A percentile compares a stretch with the other conserved stretches of the same genome.
These are phyloP conservation scores for Candida pseudocylindracea DNA, from an alignment of 1,139 yeast genomes.

Conservation along the genomic window DNA sequence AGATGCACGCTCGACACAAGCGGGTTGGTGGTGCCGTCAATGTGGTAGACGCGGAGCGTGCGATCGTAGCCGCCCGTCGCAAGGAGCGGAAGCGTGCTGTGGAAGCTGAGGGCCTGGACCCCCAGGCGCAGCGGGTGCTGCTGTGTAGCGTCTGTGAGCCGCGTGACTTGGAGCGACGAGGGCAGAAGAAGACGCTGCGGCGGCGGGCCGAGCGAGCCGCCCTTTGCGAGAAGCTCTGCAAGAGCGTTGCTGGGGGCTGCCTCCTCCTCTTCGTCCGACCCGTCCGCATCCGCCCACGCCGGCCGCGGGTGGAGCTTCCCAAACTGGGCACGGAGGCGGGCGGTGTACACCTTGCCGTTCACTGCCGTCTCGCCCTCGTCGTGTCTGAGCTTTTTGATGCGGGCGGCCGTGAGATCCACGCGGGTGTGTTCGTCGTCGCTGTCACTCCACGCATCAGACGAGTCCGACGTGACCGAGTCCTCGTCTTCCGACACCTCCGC, in stretches of 20 bases:
- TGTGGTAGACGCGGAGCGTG: slow-evolving; percentile 66
- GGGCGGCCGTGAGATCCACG: slow-evolving; percentile 35
- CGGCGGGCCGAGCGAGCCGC: slow-evolving; percentile 33
- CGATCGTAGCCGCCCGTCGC: slow-evolving; percentile 87
- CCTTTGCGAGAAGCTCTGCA: no score
- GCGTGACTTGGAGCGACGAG: slow-evolving; percentile 43
- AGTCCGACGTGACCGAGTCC: no score
- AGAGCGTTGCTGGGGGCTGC: slow-evolving; percentile 23
- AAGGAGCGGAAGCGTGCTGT: slow-evolving; percentile 63
- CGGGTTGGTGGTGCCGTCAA: slow-evolving; percentile 75
- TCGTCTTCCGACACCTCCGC: no score
- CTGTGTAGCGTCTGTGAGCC: slow-evolving; percentile 73
- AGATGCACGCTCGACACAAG: slow-evolving; percentile 67
- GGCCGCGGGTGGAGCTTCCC: slow-evolving; percentile 81
- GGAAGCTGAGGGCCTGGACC: slow-evolving; percentile 68
- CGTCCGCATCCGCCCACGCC: slow-evolving; percentile 34
- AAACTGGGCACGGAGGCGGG: slow-evolving; percentile 62
- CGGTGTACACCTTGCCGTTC: slow-evolving; percentile 43
- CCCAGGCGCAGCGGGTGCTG: slow-evolving; percentile 51
- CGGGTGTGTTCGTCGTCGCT: slow-evolving; percentile 68
- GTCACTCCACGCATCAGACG: slow-evolving; percentile 66
- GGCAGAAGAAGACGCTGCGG: slow-evolving; percentile 49
- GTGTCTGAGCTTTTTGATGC: slow-evolving; percentile 50
- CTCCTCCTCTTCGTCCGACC: slow-evolving; percentile 8
- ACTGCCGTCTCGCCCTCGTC: slow-evolving; percentile 35